phyloP scores from a whole-genome alignment of 371 early-diverging fungal genomes.

The Mortierella sp. region DNA sequence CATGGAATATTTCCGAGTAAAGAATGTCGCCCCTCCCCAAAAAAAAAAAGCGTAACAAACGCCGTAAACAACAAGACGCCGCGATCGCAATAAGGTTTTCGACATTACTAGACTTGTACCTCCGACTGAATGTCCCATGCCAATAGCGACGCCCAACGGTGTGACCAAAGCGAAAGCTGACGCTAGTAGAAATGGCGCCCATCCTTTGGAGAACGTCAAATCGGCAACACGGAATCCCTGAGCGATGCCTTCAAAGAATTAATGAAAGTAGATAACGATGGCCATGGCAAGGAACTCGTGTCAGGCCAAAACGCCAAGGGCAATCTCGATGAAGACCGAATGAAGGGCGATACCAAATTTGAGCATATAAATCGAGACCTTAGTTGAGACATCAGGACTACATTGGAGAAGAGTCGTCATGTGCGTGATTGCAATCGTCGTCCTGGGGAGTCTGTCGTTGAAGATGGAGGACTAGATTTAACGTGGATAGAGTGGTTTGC shows the following conservation, averaged over 20 bases:
- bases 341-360: conserved; percentile 90
- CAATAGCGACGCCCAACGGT: conserved; percentile 84
- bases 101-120: conserved; percentile 68
- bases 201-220: conserved; percentile 48
- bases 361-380: conserved; percentile 68
- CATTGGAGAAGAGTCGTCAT: conserved; percentile 40
- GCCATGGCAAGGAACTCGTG: conserved; percentile 77
- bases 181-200: conserved; percentile 60
- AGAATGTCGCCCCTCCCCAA: conserved; percentile 77
- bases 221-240: conserved; percentile 81
- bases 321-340: conserved; percentile 89
- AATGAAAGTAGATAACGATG: conserved; percentile 90
- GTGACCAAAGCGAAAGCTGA: conserved; percentile 69
- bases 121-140: conserved; percentile 73
- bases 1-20: conserved; percentile 66
- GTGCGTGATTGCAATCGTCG: conserved; percentile 42
- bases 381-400: conserved; percentile 28
- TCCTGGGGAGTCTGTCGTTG: background rate
- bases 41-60: conserved; percentile 85
- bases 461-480: background rate
- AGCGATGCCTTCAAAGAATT: conserved; percentile 92
- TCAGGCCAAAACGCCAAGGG: conserved; percentile 78
- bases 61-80: conserved; percentile 85
- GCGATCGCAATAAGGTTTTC: conserved; percentile 68
- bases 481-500: background rate